Evolutionary conservation across 1,284 basidiomycete species (phyloP).

Genomic region (Pisolithus thermaeus): DNA sequence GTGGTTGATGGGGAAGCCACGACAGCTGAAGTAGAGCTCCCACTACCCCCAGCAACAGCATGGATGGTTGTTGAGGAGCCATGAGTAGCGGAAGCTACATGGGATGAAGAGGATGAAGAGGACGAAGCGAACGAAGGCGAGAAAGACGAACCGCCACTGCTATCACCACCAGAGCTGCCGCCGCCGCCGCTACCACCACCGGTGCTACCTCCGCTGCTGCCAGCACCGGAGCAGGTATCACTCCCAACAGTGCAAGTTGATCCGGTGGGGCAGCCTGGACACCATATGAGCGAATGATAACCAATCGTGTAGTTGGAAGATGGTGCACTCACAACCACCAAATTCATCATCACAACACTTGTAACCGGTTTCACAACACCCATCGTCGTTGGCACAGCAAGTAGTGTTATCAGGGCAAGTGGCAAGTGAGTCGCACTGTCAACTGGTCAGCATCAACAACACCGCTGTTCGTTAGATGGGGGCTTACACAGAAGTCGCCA

Average conservation of each 20-base stretch:
- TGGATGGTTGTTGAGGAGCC: background rate
- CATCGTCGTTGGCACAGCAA: constrained; percentile 7
- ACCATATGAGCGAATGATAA: constrained; percentile 1
- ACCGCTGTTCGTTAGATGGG: too few relatives aligned
- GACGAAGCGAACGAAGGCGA: background rate
- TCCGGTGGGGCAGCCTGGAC: constrained; percentile 15
- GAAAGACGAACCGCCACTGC: background rate
- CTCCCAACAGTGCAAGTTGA: constrained; percentile 4
- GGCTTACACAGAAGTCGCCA: constrained; percentile 21
- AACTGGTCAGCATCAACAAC: background rate
- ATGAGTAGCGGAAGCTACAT: background rate
- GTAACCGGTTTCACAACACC: constrained; percentile 9
- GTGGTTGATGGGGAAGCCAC: background rate
- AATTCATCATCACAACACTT: constrained; percentile 15
- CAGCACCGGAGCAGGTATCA: constrained; percentile 2
- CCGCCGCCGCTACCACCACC: too few relatives aligned
- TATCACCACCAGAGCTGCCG: too few relatives aligned
- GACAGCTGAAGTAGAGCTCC: background rate
- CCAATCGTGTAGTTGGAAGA: background rate
- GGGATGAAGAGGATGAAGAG: background rate
- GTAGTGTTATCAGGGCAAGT: constrained; percentile 15
- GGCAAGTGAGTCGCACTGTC: constrained; percentile 9
- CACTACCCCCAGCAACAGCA: background rate
- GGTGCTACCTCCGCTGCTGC: too few relatives aligned
- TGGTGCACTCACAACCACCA: constrained; percentile 16